phyloP scores from a whole-genome alignment of 2,329 filamentous ascomycete genomes.

The Whalleya microplaca region DNA sequence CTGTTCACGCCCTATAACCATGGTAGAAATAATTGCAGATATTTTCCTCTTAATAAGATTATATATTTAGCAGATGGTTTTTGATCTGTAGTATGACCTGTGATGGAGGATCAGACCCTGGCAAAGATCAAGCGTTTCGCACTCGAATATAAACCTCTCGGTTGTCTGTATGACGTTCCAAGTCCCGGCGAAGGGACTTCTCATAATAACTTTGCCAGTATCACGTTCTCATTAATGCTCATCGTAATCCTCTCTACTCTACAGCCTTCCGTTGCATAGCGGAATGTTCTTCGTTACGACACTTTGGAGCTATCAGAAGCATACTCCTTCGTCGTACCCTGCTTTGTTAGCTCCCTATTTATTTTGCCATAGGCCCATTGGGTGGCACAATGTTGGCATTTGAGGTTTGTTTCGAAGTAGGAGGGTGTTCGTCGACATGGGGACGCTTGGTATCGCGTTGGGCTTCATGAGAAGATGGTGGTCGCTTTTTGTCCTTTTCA shows the following conservation, averaged over 20 bases:
- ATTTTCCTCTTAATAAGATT: too few species aligned
- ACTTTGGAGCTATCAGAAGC: background rate
- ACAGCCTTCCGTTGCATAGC: background rate
- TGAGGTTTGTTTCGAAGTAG: conserved; percentile 10
- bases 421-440: conserved; percentile 32
- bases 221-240: background rate
- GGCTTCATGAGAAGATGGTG: conserved; percentile 26
- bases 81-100: background rate
- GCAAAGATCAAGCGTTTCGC: background rate
- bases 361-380: conserved; percentile 1
- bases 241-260: background rate
- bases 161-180: background rate
- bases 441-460: conserved; percentile 34
- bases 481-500: conserved; percentile 37
- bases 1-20: too few species aligned
- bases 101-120: background rate
- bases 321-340: background rate
- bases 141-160: background rate
- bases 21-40: too few species aligned
- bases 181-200: background rate
- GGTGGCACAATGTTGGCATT: conserved; percentile 15
- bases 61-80: background rate
- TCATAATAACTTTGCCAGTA: background rate
- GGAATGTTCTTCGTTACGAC: background rate
- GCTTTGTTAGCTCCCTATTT: background rate